Percentiles rank a stretch among this genome's conserved stretches.
These are phyloP conservation scores for Dendrobium huoshanense DNA, from an alignment of 106 monocot species.

Conservation along the genomic window DNA sequence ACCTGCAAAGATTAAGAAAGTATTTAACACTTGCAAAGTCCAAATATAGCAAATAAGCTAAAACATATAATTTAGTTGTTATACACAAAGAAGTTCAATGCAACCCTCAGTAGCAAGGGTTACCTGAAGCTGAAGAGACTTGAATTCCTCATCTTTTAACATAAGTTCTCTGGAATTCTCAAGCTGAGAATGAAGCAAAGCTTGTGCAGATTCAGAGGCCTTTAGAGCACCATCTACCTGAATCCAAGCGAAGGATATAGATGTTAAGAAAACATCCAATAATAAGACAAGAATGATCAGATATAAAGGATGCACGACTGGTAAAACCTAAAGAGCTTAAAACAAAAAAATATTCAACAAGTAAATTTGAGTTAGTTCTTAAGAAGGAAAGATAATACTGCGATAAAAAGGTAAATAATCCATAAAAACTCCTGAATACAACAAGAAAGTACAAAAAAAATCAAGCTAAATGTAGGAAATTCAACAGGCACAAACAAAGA, in stretches of 20 bases:
- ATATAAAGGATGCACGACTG: not conserved
- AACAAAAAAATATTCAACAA: not conserved
- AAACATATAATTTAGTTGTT: not conserved
- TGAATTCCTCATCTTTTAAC: conserved; percentile 81
- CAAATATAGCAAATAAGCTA: not conserved
- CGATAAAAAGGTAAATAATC: too few species aligned
- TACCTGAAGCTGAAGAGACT: conserved; percentile 84
- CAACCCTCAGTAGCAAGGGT: not conserved
- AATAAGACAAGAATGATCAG: not conserved
- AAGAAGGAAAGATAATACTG: not conserved
- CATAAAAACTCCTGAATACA: not conserved
- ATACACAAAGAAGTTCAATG: not conserved
- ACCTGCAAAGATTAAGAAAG: conserved; percentile 32
- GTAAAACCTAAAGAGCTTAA: not conserved
- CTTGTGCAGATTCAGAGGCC: conserved; percentile 62
- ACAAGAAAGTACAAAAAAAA: not conserved
- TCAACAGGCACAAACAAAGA: not conserved
- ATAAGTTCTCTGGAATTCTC: conserved; percentile 42
- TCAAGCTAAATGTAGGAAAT: not conserved
- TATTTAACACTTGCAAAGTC: not conserved
- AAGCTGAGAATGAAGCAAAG: conserved; percentile 45
- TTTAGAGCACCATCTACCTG: conserved; percentile 72
- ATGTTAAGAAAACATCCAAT: not conserved
- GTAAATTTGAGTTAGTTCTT: not conserved
- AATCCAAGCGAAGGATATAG: not conserved